Evolutionary conservation across 257 asterid species (phyloP), one percentile per base, ranked within the genome.

Genomic region (Lycium ferocissimum): DNA sequence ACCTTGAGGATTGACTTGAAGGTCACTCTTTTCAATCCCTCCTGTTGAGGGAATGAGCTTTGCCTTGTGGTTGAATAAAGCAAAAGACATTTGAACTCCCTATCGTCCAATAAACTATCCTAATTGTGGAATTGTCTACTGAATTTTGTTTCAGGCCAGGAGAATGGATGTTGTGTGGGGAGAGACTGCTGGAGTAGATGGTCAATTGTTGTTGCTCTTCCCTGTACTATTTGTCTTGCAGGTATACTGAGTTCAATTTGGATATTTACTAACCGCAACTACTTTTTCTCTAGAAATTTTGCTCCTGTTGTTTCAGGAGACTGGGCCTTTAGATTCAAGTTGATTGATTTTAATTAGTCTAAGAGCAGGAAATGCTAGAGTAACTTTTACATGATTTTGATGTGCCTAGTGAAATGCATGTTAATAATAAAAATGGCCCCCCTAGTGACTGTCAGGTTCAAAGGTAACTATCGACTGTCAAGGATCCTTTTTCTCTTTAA

Each of bases 121-220:
- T 53, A 78, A 78, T 33, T 53, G 66, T 51, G 63, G 43, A 51
- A 78, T 54, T 53, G 63, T 78, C 33, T 51, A 0, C 65, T 76
- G 57, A 83, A 38, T 70, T 82, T 82, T 84, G 61, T 67, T 93
- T 81, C 79, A 96, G 99, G 99, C 98, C 81, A 90, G 96, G 85
- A 92, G 99, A 90, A 96, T 96, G 98, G 99, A 96, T 86, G 98
- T 96, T 84, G 99, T 96, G 63, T 94, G 98, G 97, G 99, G 99
- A 84, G 99, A 96, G 88, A 94, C 99, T 49, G 95, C 98, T 84
- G 99, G 98, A 84, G 99, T 96, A 80, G 93, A 91, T 89, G 99
- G 99, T 63, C 99, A 96, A 90, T 85, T 96, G 82, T 88, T 93
- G 92, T 81, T 93, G 83, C 86, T 96, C 51, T 94, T 91, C 87